Evolutionary conservation across 176 grass and related monocot species (phyloP), one percentile per base, ranked within the genome.

Genomic region (Eleusine coracana): DNA sequence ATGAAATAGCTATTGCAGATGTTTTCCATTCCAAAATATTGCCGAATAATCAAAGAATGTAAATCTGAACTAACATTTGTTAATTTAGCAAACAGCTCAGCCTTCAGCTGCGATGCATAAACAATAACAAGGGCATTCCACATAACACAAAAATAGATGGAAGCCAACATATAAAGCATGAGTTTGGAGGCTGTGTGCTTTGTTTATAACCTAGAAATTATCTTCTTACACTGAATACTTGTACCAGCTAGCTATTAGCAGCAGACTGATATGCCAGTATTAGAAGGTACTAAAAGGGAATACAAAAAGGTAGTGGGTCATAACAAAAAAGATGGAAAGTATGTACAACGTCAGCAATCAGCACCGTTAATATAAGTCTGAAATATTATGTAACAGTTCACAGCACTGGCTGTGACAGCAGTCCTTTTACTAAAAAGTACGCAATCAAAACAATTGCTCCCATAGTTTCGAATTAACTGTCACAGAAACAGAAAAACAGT

Each of bases 251-350:
- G 46, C 0, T 70, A 61, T 51, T 42, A 76, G 36, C 37, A 86
- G 55, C 21, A 77, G 46, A 72, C 5, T 72, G 73, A 73, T 64
- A 80, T 6, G 10, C 18, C 7, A 21, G 6, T n/a, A 27, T 41
- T 50, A 79, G 16, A 60, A 51, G 42, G 81, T 36, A 49, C 4
- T 45, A n/a, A 73, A 34, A 67, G 56, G 6, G 28, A 79, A 66
- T 5, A 73, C 28, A 58, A 88, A 78, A 56, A 38, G 7, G 15
- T 44, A 52, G 7, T 13, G 12, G 12, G 55, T 23, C 20, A 51
- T 51, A 54, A 55, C 61, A 83, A 16, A 11, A 45, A 82, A 81
- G 65, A 77, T 60, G 59, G 21, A 68, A 81, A 61, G 64, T 60
- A 55, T 74, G 58, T 7, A 67, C 61, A 78, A 27, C 37, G 12